Base-by-base conservation (phyloP, 306 rosid genomes). In the Acacia confusa region DNA sequence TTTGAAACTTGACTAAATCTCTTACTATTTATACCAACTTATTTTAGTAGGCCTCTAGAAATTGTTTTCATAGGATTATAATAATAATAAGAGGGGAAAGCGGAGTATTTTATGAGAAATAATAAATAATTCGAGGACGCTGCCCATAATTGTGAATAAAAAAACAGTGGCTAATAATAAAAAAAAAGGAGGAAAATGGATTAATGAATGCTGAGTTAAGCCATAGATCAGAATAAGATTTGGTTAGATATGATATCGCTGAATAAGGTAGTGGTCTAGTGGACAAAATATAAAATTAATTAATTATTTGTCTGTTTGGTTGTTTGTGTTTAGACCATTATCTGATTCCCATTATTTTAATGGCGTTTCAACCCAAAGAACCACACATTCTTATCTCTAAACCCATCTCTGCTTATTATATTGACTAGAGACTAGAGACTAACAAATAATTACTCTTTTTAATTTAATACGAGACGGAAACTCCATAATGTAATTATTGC, bases 71-170 rank as follows among this genome's bases (percentile, higher is more conserved):
- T 43, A 15, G 30, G 40, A 34, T 40, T 53, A 19, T 19, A 41
- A 3, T 45, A 41, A 45, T 13, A 53, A 53, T 5, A 53, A 16
- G 61, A 47, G 1, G 24, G 60, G 60, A 72, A 72, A 72, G 76
- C 16, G 32, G 76, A 12, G n/a, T 6, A 70, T 40, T 41, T 41
- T 43, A 43, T 1, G 16, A 66, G 22, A 43, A 72, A 4, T 36
- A 65, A 83, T 36, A 74, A 43, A 27, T 65, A 43, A 22, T 78
- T 78, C 76, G 74, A 75, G 82, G 85, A 79, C 81, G 84, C 4
- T 32, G 24, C 24, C 22, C 41, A 80, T 65, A 69, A 80, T 22
- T 67, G 17, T 3, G 1, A 20, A 68, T 75, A 32, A 24, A 70
- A 20, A 41, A 55, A 19, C 19, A 47, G 14, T 15, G 22, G 60